Evolutionary conservation across 768 basidiomycete genomes (phyloP).

Genomic region (Pleurotus djamor): DNA sequence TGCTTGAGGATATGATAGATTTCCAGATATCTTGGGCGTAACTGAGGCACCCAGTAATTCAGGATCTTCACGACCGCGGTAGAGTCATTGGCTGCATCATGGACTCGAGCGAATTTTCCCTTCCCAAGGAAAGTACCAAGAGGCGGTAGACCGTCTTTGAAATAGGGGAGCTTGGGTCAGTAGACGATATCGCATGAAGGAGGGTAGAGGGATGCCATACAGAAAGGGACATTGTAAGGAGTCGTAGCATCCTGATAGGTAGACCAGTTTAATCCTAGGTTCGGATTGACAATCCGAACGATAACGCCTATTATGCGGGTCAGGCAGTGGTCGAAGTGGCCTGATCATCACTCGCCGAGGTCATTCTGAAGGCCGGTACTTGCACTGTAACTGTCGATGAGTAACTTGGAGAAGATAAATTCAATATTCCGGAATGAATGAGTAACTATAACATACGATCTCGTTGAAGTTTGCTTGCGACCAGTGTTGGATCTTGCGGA

Average conservation of each 20-base stretch:
- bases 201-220: background rate
- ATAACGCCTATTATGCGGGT: background rate
- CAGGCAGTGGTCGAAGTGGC: background rate
- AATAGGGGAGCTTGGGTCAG: background rate
- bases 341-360: background rate
- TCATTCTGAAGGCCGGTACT: background rate
- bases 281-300: background rate
- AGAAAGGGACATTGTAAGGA: background rate
- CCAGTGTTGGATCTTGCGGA: background rate
- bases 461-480: background rate
- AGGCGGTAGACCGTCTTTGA: background rate
- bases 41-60: background rate
- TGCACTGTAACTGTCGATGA: background rate
- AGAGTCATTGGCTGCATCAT: background rate
- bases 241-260: background rate
- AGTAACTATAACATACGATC: background rate
- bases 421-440: background rate
- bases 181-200: background rate
- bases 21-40: background rate
- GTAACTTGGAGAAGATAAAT: background rate
- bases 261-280: background rate
- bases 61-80: background rate
- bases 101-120: background rate
- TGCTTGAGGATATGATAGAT: background rate
- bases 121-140: background rate